phyloP scores from a whole-genome alignment of 2,329 filamentous ascomycete species.

The Huntiella savannae region DNA sequence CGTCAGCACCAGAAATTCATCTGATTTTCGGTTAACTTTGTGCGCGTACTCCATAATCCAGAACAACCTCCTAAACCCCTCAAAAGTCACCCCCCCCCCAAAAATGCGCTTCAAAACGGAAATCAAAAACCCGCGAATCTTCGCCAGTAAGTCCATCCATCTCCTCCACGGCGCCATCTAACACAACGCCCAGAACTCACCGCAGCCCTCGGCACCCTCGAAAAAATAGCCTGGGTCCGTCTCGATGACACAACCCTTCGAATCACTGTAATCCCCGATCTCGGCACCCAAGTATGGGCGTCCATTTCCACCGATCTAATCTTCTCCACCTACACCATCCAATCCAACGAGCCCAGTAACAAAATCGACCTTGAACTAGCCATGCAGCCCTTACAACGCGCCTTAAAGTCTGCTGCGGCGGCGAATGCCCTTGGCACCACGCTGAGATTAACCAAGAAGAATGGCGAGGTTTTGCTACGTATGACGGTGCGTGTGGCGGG shows the following conservation, averaged over 20 bases:
- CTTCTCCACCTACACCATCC: conserved; percentile 68
- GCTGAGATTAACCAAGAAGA: conserved; percentile 82
- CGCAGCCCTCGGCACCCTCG: conserved; percentile 44
- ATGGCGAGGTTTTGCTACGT: conserved; percentile 66
- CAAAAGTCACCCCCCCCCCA: conserved; percentile 7
- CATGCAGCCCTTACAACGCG: conserved; percentile 68
- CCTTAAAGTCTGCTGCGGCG: conserved; percentile 66
- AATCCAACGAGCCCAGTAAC: conserved; percentile 65
- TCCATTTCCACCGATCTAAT: conserved; percentile 58
- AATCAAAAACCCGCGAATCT: conserved; percentile 45
- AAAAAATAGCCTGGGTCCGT: conserved; percentile 78
- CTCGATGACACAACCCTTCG: conserved; percentile 73
- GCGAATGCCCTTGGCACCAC: conserved; percentile 57
- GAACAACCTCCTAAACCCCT: too few species aligned
- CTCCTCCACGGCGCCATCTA: background rate
- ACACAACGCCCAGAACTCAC: conserved; percentile 35
- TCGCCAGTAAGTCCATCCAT: conserved; percentile 27
- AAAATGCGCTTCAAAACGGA: conserved; percentile 49
- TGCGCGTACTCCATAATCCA: too few species aligned
- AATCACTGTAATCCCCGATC: conserved; percentile 89
- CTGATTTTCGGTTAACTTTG: too few species aligned
- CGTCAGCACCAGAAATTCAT: too few species aligned
- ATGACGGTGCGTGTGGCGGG: conserved; percentile 67
- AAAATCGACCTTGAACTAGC: conserved; percentile 94
- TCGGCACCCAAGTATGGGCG: conserved; percentile 91